Percentiles rank a stretch among this genome's conserved stretches.
These are phyloP conservation scores for Tulasnella sp. DNA, from an alignment of 768 basidiomycete species.

Conservation along the genomic window DNA sequence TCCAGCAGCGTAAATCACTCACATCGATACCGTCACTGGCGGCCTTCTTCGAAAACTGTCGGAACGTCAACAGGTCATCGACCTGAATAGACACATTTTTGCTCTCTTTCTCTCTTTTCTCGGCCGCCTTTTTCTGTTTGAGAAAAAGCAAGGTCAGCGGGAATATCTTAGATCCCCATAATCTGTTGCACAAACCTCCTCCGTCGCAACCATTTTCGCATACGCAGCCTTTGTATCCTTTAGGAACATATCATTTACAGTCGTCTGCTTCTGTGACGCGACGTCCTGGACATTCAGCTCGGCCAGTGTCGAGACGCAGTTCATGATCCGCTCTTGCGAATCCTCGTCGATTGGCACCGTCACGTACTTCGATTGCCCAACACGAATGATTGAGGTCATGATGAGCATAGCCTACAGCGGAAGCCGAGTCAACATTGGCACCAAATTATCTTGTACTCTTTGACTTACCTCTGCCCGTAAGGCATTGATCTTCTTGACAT, in stretches of 20 bases:
- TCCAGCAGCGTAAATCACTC: slow-evolving; percentile 23
- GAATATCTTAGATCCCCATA: not conserved
- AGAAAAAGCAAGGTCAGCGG: slow-evolving; percentile 17
- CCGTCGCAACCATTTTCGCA: slow-evolving; percentile 88
- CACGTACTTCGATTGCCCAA: slow-evolving; percentile 93
- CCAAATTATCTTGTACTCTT: not conserved
- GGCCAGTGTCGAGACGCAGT: slow-evolving; percentile 88
- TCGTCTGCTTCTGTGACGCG: slow-evolving; percentile 46
- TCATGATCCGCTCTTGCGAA: slow-evolving; percentile 90
- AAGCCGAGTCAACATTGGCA: not conserved
- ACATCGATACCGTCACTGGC: slow-evolving; percentile 55
- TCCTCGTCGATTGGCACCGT: slow-evolving; percentile 97
- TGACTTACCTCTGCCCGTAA: slow-evolving; percentile 71
- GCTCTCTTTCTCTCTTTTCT: slow-evolving; percentile 76
- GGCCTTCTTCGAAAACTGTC: slow-evolving; percentile 91
- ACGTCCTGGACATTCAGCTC: slow-evolving; percentile 45
- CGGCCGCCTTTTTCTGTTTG: slow-evolving; percentile 70
- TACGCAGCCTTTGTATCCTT: slow-evolving; percentile 83
- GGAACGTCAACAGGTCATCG: slow-evolving; percentile 84
- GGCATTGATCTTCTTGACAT: slow-evolving; percentile 51
- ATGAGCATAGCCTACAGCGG: slow-evolving; percentile 75
- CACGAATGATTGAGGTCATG: slow-evolving; percentile 94
- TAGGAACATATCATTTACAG: slow-evolving; percentile 47
- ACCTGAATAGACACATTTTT: slow-evolving; percentile 73
- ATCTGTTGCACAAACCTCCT: slow-evolving; percentile 49